Percentiles rank a stretch among this genome's conserved stretches.
These are phyloP conservation scores for Forsythia viridissima DNA, from an alignment of 257 asterid genomes.

Conservation along the genomic window DNA sequence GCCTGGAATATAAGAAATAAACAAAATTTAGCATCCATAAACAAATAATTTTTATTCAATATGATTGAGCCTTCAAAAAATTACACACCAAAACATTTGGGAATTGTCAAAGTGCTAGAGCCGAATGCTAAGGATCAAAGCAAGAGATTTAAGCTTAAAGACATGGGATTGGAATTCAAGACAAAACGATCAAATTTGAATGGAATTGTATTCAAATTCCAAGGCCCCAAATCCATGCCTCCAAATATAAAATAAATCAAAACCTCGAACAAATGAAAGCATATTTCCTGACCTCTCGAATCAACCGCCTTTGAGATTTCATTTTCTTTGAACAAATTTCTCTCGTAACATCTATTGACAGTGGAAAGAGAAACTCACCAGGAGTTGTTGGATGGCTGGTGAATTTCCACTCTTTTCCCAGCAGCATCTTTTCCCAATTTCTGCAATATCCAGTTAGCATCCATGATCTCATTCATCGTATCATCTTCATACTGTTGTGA, in stretches of 20 bases:
- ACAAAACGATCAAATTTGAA: not conserved
- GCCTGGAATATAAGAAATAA: conserved; percentile 29
- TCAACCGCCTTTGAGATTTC: not conserved
- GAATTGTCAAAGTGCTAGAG: not conserved
- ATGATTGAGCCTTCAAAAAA: not conserved
- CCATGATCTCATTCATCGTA: conserved; percentile 70
- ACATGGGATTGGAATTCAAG: not conserved
- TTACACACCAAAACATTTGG: not conserved
- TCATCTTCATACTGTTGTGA: conserved; percentile 49
- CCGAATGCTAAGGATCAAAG: not conserved
- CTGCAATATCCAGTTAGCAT: conserved; percentile 93
- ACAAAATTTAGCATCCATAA: not conserved
- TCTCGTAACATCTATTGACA: not conserved
- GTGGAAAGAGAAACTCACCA: conserved; percentile 52
- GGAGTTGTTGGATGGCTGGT: conserved; percentile 72
- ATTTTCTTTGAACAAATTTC: not conserved
- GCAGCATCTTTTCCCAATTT: conserved; percentile 94
- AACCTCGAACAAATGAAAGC: not conserved
- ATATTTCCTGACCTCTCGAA: not conserved
- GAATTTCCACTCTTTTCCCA: conserved; percentile 95
- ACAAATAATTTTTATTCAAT: not conserved
- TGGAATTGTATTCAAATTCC: not conserved
- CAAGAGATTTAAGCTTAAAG: not conserved
- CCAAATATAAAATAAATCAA: not conserved
- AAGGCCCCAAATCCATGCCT: not conserved